phyloP scores from a whole-genome alignment of 345 rosid species.

The Hibiscus syriacus region DNA sequence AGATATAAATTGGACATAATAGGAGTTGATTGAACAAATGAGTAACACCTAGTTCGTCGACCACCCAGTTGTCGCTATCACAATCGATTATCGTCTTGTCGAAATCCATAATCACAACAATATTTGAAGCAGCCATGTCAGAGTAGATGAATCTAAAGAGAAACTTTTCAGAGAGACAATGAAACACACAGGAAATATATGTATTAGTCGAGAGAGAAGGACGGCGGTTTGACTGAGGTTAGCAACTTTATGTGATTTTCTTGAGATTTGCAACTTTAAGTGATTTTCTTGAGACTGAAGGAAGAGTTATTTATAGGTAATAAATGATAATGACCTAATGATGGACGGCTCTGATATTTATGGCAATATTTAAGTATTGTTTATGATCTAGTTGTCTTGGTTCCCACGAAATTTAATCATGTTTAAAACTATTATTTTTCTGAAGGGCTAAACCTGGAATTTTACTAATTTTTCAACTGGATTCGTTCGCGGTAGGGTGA shows the following conservation, averaged over 20 bases:
- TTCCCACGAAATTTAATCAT: too few species aligned
- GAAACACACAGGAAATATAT: not conserved
- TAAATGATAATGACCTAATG: not conserved
- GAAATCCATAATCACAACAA: constrained; percentile 66
- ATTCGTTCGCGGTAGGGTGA: too few species aligned
- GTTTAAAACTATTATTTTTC: too few species aligned
- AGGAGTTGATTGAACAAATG: constrained; percentile 71
- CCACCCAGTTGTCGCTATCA: constrained; percentile 80
- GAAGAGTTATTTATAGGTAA: not conserved
- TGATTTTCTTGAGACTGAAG: too few species aligned
- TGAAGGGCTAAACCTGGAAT: too few species aligned
- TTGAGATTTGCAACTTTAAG: not conserved
- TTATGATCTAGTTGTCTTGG: not conserved
- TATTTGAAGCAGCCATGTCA: constrained; percentile 24
- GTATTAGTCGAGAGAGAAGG: not conserved
- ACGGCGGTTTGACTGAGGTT: not conserved
- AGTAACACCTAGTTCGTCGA: constrained; percentile 64
- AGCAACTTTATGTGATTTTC: too few species aligned
- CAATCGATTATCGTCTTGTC: constrained; percentile 79
- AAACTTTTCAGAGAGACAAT: too few species aligned
- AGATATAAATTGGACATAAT: too few species aligned
- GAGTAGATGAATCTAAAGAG: not conserved
- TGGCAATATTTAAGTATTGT: not conserved
- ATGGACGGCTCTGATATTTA: not conserved
- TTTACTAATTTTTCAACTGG: too few species aligned